phyloP scores from a whole-genome alignment of 163 green algal genomes.

The Picocystis sp. region DNA sequence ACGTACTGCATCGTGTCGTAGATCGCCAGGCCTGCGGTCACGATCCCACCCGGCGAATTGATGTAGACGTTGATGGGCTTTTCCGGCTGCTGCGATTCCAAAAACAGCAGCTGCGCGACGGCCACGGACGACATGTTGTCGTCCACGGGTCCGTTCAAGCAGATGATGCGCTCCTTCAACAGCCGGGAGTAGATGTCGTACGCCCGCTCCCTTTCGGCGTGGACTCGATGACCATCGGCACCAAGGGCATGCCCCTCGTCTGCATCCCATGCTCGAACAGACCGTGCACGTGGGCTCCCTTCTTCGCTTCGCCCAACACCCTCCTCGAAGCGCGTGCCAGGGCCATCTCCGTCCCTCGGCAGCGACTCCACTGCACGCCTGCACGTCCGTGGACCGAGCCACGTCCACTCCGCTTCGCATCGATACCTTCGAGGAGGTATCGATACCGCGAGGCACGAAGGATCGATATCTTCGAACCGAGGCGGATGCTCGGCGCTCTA shows the following conservation, averaged over 20 bases:
- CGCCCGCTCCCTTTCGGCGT: conserved; percentile 51
- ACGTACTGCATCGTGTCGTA: conserved; percentile 99
- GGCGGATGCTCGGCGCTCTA: no score
- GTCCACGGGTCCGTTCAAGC: conserved; percentile 55
- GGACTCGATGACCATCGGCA: conserved; percentile 69
- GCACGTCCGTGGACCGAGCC: no score
- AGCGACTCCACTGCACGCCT: no score
- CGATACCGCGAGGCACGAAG: no score
- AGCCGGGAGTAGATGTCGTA: conserved; percentile 82
- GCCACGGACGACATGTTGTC: conserved; percentile 37
- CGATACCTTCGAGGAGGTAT: no score
- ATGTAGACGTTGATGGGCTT: conserved; percentile 94
- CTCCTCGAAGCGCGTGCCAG: no score
- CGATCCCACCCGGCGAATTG: conserved; percentile 79
- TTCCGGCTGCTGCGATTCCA: conserved; percentile 76
- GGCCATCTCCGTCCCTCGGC: no score
- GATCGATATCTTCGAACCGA: no score
- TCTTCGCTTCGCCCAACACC: no score
- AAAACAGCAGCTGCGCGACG: conserved; percentile 82
- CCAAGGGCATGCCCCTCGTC: conserved; percentile 11
- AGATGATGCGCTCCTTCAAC: conserved; percentile 82
- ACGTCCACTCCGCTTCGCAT: no score
- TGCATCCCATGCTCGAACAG: no score
- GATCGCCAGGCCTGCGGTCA: conserved; percentile 87
- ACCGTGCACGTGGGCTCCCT: no score